These are phyloP conservation scores for Solanum chacoense DNA, from an alignment of 305 asterid genomes.

Conservation along the genomic window DNA sequence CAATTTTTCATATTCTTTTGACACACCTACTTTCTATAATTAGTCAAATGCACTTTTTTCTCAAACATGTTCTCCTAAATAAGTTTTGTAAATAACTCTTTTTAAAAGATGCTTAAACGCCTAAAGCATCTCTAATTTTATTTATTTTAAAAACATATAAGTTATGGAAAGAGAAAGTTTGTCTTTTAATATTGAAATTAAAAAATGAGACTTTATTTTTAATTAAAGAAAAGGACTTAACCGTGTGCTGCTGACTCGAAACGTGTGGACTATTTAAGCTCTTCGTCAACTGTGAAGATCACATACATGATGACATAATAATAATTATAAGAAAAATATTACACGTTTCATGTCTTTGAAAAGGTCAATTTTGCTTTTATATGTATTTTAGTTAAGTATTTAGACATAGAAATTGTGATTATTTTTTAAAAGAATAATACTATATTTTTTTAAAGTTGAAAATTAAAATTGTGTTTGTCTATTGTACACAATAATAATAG, in stretches of 20 bases:
- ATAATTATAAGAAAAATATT: neutral
- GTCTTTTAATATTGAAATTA: neutral
- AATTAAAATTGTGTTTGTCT: no score
- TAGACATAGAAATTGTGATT: neutral
- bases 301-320: neutral
- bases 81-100: no score
- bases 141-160: neutral
- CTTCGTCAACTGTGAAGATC: neutral
- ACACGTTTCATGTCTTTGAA: neutral
- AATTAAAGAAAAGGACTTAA: neutral
- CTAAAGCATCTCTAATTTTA: neutral
- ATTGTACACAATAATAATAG: no score
- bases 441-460: no score
- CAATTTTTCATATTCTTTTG: no score
- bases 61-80: no score
- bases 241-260: constrained; percentile 5
- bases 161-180: neutral
- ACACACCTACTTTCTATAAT: neutral
- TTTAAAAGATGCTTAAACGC: no score
- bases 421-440: no score
- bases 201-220: neutral
- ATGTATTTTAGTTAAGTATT: neutral
- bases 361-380: neutral
- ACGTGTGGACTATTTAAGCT: constrained; percentile 5
- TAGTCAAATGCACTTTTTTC: no score